phyloP scores from a whole-genome alignment of 108 stramenopile species.

The Skeletonema potamos region DNA sequence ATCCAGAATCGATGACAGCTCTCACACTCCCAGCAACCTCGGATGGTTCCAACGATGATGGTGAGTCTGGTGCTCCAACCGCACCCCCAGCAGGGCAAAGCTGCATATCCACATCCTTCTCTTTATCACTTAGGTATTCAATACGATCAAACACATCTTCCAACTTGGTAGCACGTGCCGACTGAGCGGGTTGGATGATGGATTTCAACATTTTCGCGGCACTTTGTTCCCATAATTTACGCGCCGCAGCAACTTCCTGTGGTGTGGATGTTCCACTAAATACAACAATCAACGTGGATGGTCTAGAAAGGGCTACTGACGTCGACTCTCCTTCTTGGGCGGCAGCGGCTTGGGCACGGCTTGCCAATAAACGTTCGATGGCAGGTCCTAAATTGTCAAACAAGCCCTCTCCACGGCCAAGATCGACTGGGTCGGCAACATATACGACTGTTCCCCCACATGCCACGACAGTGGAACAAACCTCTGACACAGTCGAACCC shows the following conservation, averaged over 20 bases:
- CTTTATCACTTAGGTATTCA: slow-evolving; percentile 56
- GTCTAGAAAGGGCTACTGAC: slow-evolving; percentile 8
- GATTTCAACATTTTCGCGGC: slow-evolving; percentile 56
- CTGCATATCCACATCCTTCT: slow-evolving; percentile 49
- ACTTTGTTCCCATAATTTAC: slow-evolving; percentile 47
- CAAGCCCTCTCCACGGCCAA: slow-evolving; percentile 76
- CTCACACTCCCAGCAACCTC: slow-evolving; percentile 41
- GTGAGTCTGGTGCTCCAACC: slow-evolving; percentile 33
- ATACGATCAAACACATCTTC: slow-evolving; percentile 70
- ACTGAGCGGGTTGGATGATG: slow-evolving; percentile 50
- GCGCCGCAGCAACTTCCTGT: slow-evolving; percentile 26
- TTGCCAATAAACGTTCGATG: slow-evolving; percentile 64
- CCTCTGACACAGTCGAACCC: slow-evolving; percentile 49
- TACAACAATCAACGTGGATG: slow-evolving; percentile 58
- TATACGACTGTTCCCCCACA: slow-evolving; percentile 79
- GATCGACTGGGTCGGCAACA: slow-evolving; percentile 60
- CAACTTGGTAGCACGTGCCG: slow-evolving; percentile 45
- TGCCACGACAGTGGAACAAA: slow-evolving; percentile 67
- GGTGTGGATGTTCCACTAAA: slow-evolving; percentile 35
- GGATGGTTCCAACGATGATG: slow-evolving; percentile 29
- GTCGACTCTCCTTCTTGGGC: slow-evolving; percentile 13
- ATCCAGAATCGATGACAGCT: slow-evolving; percentile 44
- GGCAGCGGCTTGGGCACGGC: slow-evolving; percentile 25
- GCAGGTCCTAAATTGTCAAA: slow-evolving; percentile 77
- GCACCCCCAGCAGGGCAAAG: slow-evolving; percentile 43